Evolutionary conservation across 2,329 filamentous ascomycete genomes (phyloP), one percentile per base, ranked within the genome.

Genomic region (Diaporthe sp.): DNA sequence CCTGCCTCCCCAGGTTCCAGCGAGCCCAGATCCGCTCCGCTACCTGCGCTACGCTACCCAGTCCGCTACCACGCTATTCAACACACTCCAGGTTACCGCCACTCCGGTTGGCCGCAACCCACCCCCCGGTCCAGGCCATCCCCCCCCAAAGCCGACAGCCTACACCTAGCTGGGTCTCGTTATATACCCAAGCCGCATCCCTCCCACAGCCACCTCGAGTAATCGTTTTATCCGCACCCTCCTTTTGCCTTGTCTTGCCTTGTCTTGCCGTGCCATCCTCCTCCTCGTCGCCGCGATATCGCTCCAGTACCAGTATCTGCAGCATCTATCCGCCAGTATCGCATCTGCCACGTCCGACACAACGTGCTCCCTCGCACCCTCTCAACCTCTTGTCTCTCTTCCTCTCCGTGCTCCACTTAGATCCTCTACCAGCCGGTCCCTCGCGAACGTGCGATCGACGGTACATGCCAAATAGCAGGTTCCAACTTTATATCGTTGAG

Each of bases 301-400:
- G 65, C 49, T 68, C 46, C 65, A 42, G 34, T 31, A 31, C 49
- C 49, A 22, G 62, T 37, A 25, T 51, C 62, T 53, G 46, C 46
- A 53, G 62, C 62, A 68, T 17, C 62, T 37, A 28, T 39, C 62
- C 25, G 22, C 44, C 62, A 51, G 44, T 28, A 68, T 68, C 44
- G 42, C 44, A 51, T 53, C 61, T 73, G 68, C 65, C 72, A 74
- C 65, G 74, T 74, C 74, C 72, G 72, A 65, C 72, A 74, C 39
- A 73, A 75, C 70, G 74, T 75, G 62, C 37, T 71, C 68, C 3
- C 55, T 58, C 67, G 22, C 58, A 10, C 13, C 8, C 58, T 57
- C 15, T 34, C 7, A 34, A 34, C 34, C 34, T 34, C 34, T 34
- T 31, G 4, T 25, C 15, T 22, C 4, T 31, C 53, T 34, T 6